Evolutionary conservation across 371 early-diverging fungal species (phyloP).

Genomic region (Mucor lusitanicus): DNA sequence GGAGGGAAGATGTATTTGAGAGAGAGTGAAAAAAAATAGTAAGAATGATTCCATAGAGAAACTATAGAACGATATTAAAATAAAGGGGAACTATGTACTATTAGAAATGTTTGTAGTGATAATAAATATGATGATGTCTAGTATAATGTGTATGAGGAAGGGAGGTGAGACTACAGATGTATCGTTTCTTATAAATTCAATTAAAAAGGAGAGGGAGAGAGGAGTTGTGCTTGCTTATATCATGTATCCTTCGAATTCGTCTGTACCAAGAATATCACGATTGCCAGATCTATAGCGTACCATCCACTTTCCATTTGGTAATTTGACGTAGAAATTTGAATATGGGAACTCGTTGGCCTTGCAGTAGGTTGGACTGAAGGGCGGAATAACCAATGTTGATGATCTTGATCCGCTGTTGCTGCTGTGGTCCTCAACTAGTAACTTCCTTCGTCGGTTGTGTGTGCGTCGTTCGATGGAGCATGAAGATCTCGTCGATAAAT

Average conservation of each 20-base stretch:
- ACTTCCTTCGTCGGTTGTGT: background rate
- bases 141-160: background rate
- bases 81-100: background rate
- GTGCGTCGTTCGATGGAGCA: background rate
- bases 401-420: background rate
- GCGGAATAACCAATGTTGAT: constrained; percentile 26
- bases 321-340: constrained; percentile 47
- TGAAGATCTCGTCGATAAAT: background rate
- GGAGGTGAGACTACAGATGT: background rate
- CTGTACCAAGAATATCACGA: constrained; percentile 42
- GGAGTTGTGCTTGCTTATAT: constrained; percentile 15
- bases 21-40: background rate
- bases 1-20: background rate
- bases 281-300: constrained; percentile 45
- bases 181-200: background rate
- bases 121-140: background rate
- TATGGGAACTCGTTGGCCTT: constrained; percentile 46
- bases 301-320: constrained; percentile 51
- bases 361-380: constrained; percentile 48
- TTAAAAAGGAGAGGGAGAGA: background rate
- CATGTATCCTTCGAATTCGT: constrained; percentile 38
- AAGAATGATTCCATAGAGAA: background rate
- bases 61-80: background rate
- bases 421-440: background rate
- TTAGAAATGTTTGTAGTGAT: background rate